Evolutionary conservation across 805 yeast species (phyloP).

Genomic region (Teunomyces aglyptinius): DNA sequence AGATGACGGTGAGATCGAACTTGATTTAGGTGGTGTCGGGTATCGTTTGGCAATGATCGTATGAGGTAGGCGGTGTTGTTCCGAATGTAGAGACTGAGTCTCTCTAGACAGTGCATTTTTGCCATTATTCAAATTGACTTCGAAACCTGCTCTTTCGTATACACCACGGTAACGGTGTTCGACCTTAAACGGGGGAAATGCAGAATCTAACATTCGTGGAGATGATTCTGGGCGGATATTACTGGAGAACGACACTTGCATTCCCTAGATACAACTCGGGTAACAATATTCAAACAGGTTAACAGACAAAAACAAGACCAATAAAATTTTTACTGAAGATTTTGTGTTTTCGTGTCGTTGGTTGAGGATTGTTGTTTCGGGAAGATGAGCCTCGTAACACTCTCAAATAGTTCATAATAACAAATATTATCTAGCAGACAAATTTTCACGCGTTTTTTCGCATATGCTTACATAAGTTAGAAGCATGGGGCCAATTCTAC

Average conservation of each 20-base stretch:
- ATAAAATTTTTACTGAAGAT: not conserved
- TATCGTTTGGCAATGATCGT: not conserved
- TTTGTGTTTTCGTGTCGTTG: conserved; percentile 1
- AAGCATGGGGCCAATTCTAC: not conserved
- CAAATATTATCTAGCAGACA: not conserved
- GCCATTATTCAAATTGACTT: conserved; percentile 26
- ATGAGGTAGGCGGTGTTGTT: not conserved
- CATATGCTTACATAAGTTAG: not conserved
- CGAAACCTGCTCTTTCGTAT: conserved; percentile 82
- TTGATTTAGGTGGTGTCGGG: conserved; percentile 12
- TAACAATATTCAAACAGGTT: not conserved
- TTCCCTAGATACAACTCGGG: conserved; percentile 1
- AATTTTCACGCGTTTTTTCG: conserved; percentile 1
- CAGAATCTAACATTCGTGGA: conserved; percentile 39
- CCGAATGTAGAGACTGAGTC: conserved; percentile 9
- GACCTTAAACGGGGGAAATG: conserved; percentile 71
- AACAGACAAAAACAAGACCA: conserved; percentile 2
- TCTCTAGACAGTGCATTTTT: conserved; percentile 7
- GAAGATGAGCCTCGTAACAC: conserved; percentile 2
- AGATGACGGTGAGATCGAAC: conserved; percentile 10
- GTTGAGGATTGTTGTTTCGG: not conserved
- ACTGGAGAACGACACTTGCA: conserved; percentile 22
- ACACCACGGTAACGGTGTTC: conserved; percentile 64
- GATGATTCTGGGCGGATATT: conserved; percentile 17
- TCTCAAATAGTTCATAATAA: not conserved